Percentiles rank a stretch among this genome's conserved stretches.
Conservation (phyloP, 169 alveolate species). For the Fabrea salina region DNA sequence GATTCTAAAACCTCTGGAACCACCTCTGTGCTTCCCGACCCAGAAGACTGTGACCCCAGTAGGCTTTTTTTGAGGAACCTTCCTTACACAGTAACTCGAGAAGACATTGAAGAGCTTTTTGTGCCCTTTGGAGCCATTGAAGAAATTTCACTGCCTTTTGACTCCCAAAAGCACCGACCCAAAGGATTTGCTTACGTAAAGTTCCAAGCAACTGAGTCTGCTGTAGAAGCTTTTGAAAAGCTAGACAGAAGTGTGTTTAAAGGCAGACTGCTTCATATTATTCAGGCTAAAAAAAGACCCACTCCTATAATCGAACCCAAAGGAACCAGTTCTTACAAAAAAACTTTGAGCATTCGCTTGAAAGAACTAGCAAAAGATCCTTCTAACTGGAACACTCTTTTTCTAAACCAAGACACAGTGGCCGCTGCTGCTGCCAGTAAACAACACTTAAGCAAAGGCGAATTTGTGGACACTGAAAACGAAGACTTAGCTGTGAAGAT, state of each 20-base stretch:
- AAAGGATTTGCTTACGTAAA: slow-evolving; percentile 62
- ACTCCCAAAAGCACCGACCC: neutral
- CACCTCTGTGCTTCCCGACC: slow-evolving; percentile 35
- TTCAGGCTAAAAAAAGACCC: slow-evolving; percentile 51
- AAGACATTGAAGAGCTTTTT: slow-evolving; percentile 67
- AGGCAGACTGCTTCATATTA: slow-evolving; percentile 68
- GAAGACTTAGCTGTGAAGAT: slow-evolving; percentile 73
- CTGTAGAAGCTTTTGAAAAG: slow-evolving; percentile 63
- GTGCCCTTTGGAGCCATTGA: slow-evolving; percentile 55
- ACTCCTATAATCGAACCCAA: neutral
- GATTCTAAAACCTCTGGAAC: slow-evolving; percentile 42
- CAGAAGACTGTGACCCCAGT: slow-evolving; percentile 51
- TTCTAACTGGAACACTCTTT: slow-evolving; percentile 80
- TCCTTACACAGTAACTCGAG: slow-evolving; percentile 72
- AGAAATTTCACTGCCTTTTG: slow-evolving; percentile 50
- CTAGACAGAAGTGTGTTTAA: slow-evolving; percentile 51
- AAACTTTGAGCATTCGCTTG: slow-evolving; percentile 45
- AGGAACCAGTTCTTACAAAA: slow-evolving; percentile 46
- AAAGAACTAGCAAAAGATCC: slow-evolving; percentile 68
- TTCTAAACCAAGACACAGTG: slow-evolving; percentile 80
- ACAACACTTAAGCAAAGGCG: slow-evolving; percentile 60
- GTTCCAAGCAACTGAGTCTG: slow-evolving; percentile 50
- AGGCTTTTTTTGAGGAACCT: slow-evolving; percentile 71
- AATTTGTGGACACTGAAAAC: slow-evolving; percentile 65
- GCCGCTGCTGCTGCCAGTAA: slow-evolving; percentile 63